These are phyloP conservation scores for Dictyostelium firmibasis DNA, from an alignment of 78 protist genomes.

Conservation along the genomic window DNA sequence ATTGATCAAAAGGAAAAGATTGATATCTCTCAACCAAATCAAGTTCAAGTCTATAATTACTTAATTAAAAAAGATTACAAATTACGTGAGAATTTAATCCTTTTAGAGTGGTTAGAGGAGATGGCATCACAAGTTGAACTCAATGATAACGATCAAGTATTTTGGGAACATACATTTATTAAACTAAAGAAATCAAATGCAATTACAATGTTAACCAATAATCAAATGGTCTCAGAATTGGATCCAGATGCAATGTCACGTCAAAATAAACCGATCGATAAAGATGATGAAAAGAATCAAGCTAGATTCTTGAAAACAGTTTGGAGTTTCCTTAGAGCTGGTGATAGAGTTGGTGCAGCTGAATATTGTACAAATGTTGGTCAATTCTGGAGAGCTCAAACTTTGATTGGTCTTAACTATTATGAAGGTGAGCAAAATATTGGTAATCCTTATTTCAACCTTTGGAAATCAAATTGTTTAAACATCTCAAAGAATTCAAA, in stretches of 20 bases:
- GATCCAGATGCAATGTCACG: constrained; percentile 57
- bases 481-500: background rate
- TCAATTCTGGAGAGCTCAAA: constrained; percentile 64
- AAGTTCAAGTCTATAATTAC: background rate
- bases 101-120: constrained; percentile 65
- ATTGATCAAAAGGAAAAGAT: background rate
- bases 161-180: constrained; percentile 28
- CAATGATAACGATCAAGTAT: constrained; percentile 1
- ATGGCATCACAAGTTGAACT: constrained; percentile 31
- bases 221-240: background rate
- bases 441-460: constrained; percentile 58
- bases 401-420: background rate
- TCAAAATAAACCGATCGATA: constrained; percentile 11
- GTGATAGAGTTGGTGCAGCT: constrained; percentile 13
- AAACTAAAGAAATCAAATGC: background rate
- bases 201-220: background rate
- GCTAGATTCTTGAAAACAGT: constrained; percentile 8
- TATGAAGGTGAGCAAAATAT: background rate
- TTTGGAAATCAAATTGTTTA: constrained; percentile 49
- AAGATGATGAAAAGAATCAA: constrained; percentile 8
- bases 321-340: constrained; percentile 44
- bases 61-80: background rate
- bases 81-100: constrained; percentile 13
- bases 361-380: constrained; percentile 12
- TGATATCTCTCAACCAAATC: background rate